Conservation (phyloP, 2,329 filamentous ascomycete genomes). For the Pseudogymnoascus sp. region DNA sequence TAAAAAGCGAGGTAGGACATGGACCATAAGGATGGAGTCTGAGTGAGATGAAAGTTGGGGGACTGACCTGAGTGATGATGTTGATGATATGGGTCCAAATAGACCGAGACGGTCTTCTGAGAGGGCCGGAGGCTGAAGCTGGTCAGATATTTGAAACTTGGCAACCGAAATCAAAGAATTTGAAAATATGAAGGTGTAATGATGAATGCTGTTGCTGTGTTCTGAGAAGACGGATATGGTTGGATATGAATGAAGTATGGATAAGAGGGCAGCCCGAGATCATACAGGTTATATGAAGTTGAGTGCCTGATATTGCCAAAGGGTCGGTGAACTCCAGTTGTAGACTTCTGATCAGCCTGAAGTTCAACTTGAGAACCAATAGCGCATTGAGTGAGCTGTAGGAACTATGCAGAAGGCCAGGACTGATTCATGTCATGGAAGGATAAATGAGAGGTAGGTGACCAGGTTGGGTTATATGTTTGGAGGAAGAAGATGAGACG, state of each 20-base stretch:
- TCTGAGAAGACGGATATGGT: conserved; percentile 2
- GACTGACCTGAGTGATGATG: background rate
- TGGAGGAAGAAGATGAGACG: background rate
- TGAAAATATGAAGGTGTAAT: background rate
- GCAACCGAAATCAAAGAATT: background rate
- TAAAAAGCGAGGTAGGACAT: background rate
- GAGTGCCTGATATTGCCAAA: background rate
- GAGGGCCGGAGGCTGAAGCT: background rate
- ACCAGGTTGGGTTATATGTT: background rate
- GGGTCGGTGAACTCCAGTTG: background rate
- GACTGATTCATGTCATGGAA: background rate
- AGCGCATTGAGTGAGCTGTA: background rate
- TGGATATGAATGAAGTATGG: conserved; percentile 14
- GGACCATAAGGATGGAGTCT: background rate
- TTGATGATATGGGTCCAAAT: background rate
- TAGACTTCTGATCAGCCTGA: background rate
- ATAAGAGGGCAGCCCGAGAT: background rate
- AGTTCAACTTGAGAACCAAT: background rate
- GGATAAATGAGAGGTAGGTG: background rate
- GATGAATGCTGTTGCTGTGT: background rate
- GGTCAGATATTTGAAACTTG: background rate
- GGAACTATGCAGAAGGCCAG: background rate
- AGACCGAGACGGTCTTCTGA: background rate
- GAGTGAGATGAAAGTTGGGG: background rate
- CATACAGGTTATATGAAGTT: background rate